Base-by-base conservation (phyloP, 805 yeast genomes). In the Schwanniomyces sp. region DNA sequence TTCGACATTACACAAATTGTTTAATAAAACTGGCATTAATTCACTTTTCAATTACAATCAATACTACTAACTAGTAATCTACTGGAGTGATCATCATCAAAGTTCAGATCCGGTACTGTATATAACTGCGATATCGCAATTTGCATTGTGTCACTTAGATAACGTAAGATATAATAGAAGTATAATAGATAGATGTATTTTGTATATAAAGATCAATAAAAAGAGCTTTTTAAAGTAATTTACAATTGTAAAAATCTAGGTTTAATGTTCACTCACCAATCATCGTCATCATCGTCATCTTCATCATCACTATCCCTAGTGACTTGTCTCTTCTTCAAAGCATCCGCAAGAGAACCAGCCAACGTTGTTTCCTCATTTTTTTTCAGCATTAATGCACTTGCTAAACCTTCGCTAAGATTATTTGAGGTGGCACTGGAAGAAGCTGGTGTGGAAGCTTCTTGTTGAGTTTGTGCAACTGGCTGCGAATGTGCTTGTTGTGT, bases 291-390 rank as follows among this genome's bases (percentile, higher is more conserved):
- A 2, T 78, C 86, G 46, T 85, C 91, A 12, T 83, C 91, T 47
- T 82, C 89, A 51, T 85, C 82, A 34, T 81, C 86, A 69, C 81
- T 80, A 50, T 80, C 78, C 12, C 89, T 80, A 3, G 89, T 89
- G 9, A 69, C 76, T 49, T 70, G 72, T 62, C 94, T 80, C 44
- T 84, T 87, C 62, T 86, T 87, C 56, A 91, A 78, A 1, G 96
- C 96, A 50, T 88, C 89, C 0, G 96, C 96, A 49, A 91, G 72
- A 6, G 92, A 91, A n/a, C 90, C 91, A 10, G 92, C 94, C 56
- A 88, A 72, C 1, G 74, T 67, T 12, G 70, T 69, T 50, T 84
- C 88, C 47, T 80, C 86, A 47, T 77, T 78, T 54, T 82, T 77
- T 67, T 82, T 83, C 16, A 84, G 82, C 65, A 72, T 74, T 54